Base-by-base conservation (phyloP, 371 early-diverging fungal species). In the Phascolomyces articulosus region DNA sequence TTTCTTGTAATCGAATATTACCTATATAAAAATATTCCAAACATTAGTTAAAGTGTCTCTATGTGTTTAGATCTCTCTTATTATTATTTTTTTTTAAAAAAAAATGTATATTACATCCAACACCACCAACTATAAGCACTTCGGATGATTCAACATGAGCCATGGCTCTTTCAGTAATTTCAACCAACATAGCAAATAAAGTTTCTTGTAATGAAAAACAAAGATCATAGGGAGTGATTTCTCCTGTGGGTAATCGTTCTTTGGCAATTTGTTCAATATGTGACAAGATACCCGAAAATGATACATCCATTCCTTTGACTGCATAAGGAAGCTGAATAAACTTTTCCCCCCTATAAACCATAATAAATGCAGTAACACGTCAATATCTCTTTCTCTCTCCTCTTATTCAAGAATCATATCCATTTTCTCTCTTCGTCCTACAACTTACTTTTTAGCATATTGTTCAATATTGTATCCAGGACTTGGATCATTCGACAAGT, bases 291-390 rank as follows among this genome's bases (percentile, higher is more conserved):
- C 99, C 99, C 3, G 95, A 94, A 73, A 99, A 99, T 15, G 98
- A 97, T n/a, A 99, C 96, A 71, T 99, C 99, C 99, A 99, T 99
- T 29, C 99, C 99, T 74, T 99, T 99, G 68, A 99, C 99, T 0
- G 92, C 85, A 75, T 99, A 99, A 1, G 99, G 99, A 28, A 99
- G 82, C 68, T 94, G 93, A 31, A 98, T 81, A 66, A 88, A 95
- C 29, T 91, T 91, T 29, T 79, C 90, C 6, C 99, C 97, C 57
- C 94, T 91, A 27, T 34, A 57, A 54, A n/a, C n/a, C n/a, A n/a
- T n/a, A n/a, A n/a, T n/a, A n/a, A 56, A 58, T 21, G 23, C 7
- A 51, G 23, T 21, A 34, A 38, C 9, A 51, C 41, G 18, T 3
- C 18, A 11, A 8, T 11, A 47, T 2, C 2, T 9, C 2, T 11